phyloP scores from a whole-genome alignment of 2,329 filamentous ascomycete genomes.

The Arthrobotrys iridis region DNA sequence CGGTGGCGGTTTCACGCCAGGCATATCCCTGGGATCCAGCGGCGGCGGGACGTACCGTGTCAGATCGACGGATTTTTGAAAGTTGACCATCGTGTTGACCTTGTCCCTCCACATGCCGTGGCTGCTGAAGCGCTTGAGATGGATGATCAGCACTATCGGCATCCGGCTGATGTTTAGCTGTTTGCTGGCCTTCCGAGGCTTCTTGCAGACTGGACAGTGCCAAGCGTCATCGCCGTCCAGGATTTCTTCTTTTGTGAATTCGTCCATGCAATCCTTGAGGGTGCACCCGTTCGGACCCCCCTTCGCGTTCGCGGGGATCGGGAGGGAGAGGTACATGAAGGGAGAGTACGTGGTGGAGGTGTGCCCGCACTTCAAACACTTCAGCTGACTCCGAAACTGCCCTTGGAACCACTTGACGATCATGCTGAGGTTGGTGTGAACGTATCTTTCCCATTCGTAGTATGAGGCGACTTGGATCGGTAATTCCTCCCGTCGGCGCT shows the following conservation, averaged over 20 bases:
- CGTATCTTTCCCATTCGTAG: conserved; percentile 79
- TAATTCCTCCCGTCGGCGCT: conserved; percentile 70
- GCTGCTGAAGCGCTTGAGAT: conserved; percentile 76
- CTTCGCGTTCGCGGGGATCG: conserved; percentile 60
- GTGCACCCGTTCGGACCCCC: conserved; percentile 59
- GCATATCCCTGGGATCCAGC: conserved; percentile 57
- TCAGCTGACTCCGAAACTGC: conserved; percentile 71
- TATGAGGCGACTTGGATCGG: conserved; percentile 73
- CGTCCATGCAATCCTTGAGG: conserved; percentile 73
- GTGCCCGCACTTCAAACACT: conserved; percentile 70
- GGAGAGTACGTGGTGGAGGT: conserved; percentile 75
- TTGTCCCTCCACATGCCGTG: conserved; percentile 70
- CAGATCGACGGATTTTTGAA: conserved; percentile 77
- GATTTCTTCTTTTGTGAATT: conserved; percentile 74
- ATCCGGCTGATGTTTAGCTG: conserved; percentile 79
- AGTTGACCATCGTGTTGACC: conserved; percentile 76
- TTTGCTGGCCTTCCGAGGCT: conserved; percentile 73
- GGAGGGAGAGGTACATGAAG: conserved; percentile 64
- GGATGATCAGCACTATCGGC: conserved; percentile 80
- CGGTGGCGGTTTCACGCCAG: conserved; percentile 59
- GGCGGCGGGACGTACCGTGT: conserved; percentile 66
- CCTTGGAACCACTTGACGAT: conserved; percentile 83
- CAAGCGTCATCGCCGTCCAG: conserved; percentile 74
- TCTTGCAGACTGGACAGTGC: conserved; percentile 79
- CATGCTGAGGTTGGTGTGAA: conserved; percentile 76